Conservation (phyloP, 495 filamentous ascomycete species). For the Podospora appendiculata region DNA sequence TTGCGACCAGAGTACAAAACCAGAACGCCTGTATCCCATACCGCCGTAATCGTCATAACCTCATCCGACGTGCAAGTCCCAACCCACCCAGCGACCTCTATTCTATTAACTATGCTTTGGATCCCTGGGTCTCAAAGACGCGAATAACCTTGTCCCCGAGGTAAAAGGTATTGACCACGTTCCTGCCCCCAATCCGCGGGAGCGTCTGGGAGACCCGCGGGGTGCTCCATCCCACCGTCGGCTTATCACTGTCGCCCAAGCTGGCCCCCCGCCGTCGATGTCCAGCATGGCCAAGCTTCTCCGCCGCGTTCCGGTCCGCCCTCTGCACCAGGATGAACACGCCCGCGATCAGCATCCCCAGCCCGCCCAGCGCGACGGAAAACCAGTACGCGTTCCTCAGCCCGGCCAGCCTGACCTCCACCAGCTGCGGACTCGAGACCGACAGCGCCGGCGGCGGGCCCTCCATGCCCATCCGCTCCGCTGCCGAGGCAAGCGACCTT, state of each 20-base stretch:
- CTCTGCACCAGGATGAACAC: conserved; percentile 8
- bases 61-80: no score
- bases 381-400: conserved; percentile 52
- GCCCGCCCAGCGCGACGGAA: conserved; percentile 41
- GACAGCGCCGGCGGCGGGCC: not conserved
- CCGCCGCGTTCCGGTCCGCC: not conserved
- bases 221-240: not conserved
- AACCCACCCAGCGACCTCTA: no score
- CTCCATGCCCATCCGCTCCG: not conserved
- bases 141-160: not conserved
- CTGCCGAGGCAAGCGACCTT: not conserved
- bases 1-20: no score
- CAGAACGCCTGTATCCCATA: no score
- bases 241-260: not conserved
- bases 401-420: conserved; percentile 32
- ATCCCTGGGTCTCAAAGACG: no score
- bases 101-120: no score
- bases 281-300: no score
- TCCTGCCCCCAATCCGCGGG: not conserved
- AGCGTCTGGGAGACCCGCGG: not conserved
- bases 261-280: not conserved
- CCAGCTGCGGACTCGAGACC: not conserved
- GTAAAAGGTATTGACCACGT: not conserved
- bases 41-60: no score
- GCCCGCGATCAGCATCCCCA: conserved; percentile 31